A percentile compares a stretch with the other conserved stretches of the same genome.
These are phyloP conservation scores for Atkinsonella hypoxylon DNA, from an alignment of 2,329 filamentous ascomycete species.

Conservation along the genomic window DNA sequence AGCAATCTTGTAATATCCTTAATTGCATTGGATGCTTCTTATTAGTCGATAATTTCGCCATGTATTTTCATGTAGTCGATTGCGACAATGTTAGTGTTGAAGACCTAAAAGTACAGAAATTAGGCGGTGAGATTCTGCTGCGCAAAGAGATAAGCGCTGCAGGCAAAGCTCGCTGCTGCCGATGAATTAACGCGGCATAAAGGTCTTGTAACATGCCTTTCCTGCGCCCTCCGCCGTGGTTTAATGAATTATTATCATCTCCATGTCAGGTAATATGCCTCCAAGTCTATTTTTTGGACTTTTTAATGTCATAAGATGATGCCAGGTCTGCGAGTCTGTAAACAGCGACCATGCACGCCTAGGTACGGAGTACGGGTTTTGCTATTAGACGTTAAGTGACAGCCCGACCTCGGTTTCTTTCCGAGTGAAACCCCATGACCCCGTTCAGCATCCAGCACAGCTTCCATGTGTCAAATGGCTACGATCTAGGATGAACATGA, in stretches of 20 bases:
- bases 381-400: background rate
- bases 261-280: background rate
- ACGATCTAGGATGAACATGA: background rate
- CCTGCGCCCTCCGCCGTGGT: background rate
- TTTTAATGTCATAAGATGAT: background rate
- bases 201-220: too few relatives aligned
- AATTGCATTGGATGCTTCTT: too few relatives aligned
- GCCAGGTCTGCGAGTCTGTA: background rate
- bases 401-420: background rate
- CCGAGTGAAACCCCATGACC: background rate
- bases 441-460: too few relatives aligned
- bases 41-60: too few relatives aligned
- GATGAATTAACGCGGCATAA: too few relatives aligned
- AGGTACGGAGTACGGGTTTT: background rate
- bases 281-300: background rate
- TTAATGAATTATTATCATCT: background rate
- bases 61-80: too few relatives aligned
- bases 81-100: too few relatives aligned
- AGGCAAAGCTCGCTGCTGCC: too few relatives aligned
- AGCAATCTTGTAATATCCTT: too few relatives aligned
- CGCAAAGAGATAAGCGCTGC: too few relatives aligned
- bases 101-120: too few relatives aligned
- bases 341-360: background rate
- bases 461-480: background rate
- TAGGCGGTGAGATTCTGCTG: too few relatives aligned